Conservation (phyloP, 225 moss, liverwort and hornwort species). For the Antitrichia curtipendula region DNA sequence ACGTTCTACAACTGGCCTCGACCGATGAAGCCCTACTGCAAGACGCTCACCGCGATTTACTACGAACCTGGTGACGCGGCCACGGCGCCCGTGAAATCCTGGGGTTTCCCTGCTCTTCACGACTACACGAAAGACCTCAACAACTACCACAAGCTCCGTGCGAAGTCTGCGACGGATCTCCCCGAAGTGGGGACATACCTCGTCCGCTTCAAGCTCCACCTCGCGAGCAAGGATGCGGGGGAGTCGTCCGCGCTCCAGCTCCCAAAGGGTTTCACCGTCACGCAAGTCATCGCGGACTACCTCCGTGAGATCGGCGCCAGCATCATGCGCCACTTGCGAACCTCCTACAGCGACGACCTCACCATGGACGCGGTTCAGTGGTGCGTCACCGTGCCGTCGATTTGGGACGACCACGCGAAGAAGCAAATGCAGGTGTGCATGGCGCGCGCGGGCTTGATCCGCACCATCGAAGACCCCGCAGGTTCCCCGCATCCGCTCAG, state of each 20-base stretch:
- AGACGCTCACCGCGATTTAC: conserved; percentile 10
- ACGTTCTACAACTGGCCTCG: conserved; percentile 20
- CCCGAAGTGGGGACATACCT: conserved; percentile 15
- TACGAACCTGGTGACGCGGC: conserved; percentile 7
- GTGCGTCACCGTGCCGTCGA: conserved; percentile 55
- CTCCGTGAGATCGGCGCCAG: conserved; percentile 10
- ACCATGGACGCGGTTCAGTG: conserved; percentile 28
- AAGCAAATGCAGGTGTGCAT: conserved; percentile 38
- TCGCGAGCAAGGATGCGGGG: conserved; percentile 22
- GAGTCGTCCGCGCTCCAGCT: conserved; percentile 12
- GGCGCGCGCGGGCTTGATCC: conserved; percentile 35
- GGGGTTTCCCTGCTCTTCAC: conserved; percentile 39
- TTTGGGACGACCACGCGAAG: conserved; percentile 45
- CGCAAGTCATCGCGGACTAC: conserved; percentile 27
- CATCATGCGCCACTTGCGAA: conserved; percentile 10
- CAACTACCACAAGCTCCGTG: neutral
- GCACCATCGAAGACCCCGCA: neutral
- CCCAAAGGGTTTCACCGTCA: conserved; percentile 13
- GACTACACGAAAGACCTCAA: conserved; percentile 1
- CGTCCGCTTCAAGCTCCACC: conserved; percentile 31
- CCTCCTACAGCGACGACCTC: conserved; percentile 3
- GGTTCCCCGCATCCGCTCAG: conserved; percentile 31
- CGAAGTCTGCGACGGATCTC: neutral
- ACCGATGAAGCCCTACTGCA: conserved; percentile 18
- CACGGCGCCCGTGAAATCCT: conserved; percentile 11